Base-by-base conservation (phyloP, 2,329 filamentous ascomycete genomes). In the Epichloe typhina region DNA sequence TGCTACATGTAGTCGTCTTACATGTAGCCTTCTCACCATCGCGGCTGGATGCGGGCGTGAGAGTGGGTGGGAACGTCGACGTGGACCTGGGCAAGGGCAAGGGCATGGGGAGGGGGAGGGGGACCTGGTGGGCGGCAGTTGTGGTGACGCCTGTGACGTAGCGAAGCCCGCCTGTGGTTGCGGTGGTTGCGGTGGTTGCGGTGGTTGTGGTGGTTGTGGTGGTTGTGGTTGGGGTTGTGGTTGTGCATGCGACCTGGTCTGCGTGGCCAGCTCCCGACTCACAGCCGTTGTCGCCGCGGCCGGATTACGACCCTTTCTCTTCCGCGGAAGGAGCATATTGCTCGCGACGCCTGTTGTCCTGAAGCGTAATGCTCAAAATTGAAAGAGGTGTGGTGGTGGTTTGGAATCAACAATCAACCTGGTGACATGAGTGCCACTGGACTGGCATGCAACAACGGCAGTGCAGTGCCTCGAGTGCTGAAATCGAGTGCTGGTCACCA, bases 251-350 rank as follows among this genome's bases (percentile, higher is more conserved):
- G 45, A 47, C 45, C 31, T 17, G 19, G 13, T 13, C 54, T 56
- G 54, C 46, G 54, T 51, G 37, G 56, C 50, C 44, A 50, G 46
- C 40, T 55, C 50, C 31, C 46, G 55, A 46, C 57, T 56, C 46
- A 54, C 4, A 40, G 55, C 57, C 39, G 53, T 56, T 15, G 50
- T 55, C 33, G 53, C 55, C 53, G 58, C 55, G 42, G 57, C 55
- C 49, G 61, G 56, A 48, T 64, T 63, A 46, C 59, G 60, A 44
- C 64, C 60, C 52, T 58, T 60, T 56, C 61, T 60, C 57, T 67
- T 68, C 52, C 64, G 64, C 45, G 63, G 59, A 54, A 59, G 58
- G 55, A 60, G 52, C 66, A 68, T 68, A 49, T 55, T 43, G 3
- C 55, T 50, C 49, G 17, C 19, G 36, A 11, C n/a, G 2, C 36